Evolutionary conservation across 805 yeast species (phyloP).

Genomic region (Zygosaccharomyces kombuchaensis): DNA sequence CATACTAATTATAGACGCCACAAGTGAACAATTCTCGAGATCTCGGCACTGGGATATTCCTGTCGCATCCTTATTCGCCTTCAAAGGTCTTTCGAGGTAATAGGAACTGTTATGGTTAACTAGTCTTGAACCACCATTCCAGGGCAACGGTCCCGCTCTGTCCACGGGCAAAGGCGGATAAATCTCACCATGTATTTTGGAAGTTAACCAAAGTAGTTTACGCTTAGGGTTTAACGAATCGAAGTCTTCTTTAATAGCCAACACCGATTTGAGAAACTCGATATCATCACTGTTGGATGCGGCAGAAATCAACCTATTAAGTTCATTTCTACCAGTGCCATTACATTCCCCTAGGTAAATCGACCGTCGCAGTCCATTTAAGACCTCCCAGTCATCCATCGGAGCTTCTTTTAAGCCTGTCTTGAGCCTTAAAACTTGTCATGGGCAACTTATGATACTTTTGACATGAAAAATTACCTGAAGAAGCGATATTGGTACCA

Average conservation of each 20-base stretch:
- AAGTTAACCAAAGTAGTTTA: slow-evolving; percentile 27
- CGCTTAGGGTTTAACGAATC: slow-evolving; percentile 9
- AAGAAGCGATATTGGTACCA: slow-evolving; percentile 1
- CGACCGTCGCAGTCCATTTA: slow-evolving; percentile 10
- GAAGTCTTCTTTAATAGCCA: slow-evolving; percentile 15
- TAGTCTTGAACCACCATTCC: slow-evolving; percentile 16
- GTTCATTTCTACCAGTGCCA: background rate
- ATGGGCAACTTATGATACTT: background rate
- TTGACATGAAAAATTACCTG: slow-evolving; percentile 4
- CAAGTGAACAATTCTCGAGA: slow-evolving; percentile 68
- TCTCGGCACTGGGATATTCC: slow-evolving; percentile 23
- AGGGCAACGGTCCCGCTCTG: slow-evolving; percentile 19
- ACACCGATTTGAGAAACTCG: slow-evolving; percentile 11
- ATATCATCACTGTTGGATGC: slow-evolving; percentile 15
- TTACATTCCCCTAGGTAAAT: slow-evolving; percentile 6
- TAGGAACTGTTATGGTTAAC: slow-evolving; percentile 10
- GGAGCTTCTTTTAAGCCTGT: background rate
- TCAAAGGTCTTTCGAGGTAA: slow-evolving; percentile 4
- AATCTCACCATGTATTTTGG: slow-evolving; percentile 14
- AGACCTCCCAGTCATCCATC: slow-evolving; percentile 11
- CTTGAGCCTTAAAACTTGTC: background rate
- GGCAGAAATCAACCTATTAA: slow-evolving; percentile 3
- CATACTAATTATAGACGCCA: slow-evolving; percentile 59
- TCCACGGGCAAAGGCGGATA: slow-evolving; percentile 28
- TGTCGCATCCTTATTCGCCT: slow-evolving; percentile 2